Base-by-base conservation (phyloP, 352 stramenopile genomes). In the Globisporangium nagaii region DNA sequence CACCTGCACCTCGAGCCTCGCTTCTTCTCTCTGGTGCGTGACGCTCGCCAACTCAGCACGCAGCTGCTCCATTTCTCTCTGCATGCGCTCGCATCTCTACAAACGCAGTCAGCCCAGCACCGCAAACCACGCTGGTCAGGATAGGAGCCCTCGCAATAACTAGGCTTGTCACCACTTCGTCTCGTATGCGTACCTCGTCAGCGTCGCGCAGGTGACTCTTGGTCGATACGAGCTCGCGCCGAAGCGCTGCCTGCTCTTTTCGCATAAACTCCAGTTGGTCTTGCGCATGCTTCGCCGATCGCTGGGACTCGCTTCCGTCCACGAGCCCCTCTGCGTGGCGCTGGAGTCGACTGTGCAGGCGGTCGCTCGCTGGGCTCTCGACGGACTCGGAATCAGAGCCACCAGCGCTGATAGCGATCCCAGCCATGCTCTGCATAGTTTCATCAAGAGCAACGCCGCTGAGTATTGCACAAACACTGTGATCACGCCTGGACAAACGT, bases 191-290 rank as follows among this genome's bases (percentile, higher is more conserved):
- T 37, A 70, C 62, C 45, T 84, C 70, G n/a, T 90, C 71, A 20
- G 65, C 46, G n/a, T 84, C 67, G 11, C 59, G 71, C 15, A 86
- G 49, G 25, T 71, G 69, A 0, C 58, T 74, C 41, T 86, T 88
- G 9, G 71, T 65, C n/a, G 62, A 36, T 10, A 87, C 63, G 1
- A 88, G 68, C 30, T 72, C 55, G 24, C 62, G 55, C 2, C 72
- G 66, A 3, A 88, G 62, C 6, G 69, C 27, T 0, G 70, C 59
- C n/a, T 88, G 77, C 35, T 88, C 77, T 37, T 77, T 77, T 42
- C 68, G 78, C 50, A 84, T 74, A 48, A 88, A 88, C 31, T 79
- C 66, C 8, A 88, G 62, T 42, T 88, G 77, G 11, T 84, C 77
- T 32, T 84, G 74, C 1, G 63, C 59, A 31, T 86, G 74, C 48